A percentile compares a stretch with the other conserved stretches of the same genome.
These are phyloP conservation scores for Colletotrichum theobromicola DNA, from an alignment of 2,329 filamentous ascomycete genomes.

Conservation along the genomic window DNA sequence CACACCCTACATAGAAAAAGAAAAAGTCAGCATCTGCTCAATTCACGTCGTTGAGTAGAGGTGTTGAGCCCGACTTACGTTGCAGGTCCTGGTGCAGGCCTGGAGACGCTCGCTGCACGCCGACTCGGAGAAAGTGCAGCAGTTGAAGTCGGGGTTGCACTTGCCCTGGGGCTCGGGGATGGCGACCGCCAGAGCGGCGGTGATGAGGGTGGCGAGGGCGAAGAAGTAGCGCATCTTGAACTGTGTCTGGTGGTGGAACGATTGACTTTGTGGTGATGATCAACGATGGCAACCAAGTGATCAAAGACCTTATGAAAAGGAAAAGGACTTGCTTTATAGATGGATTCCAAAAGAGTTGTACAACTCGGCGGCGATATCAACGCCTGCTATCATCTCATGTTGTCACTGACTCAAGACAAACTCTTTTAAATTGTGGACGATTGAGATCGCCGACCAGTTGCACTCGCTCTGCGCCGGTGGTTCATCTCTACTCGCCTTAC, in stretches of 20 bases:
- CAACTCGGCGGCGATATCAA: neutral
- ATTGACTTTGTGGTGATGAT: neutral
- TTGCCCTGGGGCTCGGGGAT: neutral
- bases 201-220: neutral
- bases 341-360: neutral
- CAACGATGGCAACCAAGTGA: accelerated
- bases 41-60: neutral
- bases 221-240: neutral
- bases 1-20: neutral
- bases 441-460: neutral
- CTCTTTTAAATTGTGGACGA: neutral
- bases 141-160: neutral
- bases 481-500: neutral
- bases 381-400: neutral
- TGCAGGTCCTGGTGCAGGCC: neutral
- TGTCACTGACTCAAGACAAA: neutral
- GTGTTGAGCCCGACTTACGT: too few relatives aligned
- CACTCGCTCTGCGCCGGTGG: neutral
- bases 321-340: neutral
- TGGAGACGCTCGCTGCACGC: neutral
- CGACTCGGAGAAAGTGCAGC: neutral
- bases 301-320: neutral
- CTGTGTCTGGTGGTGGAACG: neutral
- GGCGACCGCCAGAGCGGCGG: neutral
- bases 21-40: neutral